phyloP scores from a whole-genome alignment of 1,284 basidiomycete species.

The Tilletiaria anomala region DNA sequence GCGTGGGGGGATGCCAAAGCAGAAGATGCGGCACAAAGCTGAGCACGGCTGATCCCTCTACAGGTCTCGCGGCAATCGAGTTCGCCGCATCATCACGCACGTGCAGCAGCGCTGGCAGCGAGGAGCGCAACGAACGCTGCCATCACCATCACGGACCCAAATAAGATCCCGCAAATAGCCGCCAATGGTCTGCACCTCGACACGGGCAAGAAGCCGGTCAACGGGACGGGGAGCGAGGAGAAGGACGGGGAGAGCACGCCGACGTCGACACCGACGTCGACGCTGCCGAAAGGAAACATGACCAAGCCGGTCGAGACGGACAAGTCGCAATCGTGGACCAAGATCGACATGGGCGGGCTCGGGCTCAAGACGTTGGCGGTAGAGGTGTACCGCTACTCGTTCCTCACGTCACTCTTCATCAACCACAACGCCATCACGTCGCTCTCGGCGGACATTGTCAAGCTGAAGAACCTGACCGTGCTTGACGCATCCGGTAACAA shows the following conservation, averaged over 20 bases:
- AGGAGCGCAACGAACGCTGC: constrained; percentile 44
- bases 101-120: constrained; percentile 47
- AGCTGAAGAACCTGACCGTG: constrained; percentile 70
- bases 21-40: too few species aligned
- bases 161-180: constrained; percentile 35
- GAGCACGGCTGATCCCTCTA: too few species aligned
- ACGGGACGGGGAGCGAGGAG: neutral
- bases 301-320: constrained; percentile 2
- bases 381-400: constrained; percentile 73
- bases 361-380: constrained; percentile 77
- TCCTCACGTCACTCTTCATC: constrained; percentile 87
- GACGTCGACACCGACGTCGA: neutral
- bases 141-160: constrained; percentile 42
- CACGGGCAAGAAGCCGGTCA: too few species aligned
- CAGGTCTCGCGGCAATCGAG: constrained; percentile 45
- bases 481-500: constrained; percentile 87
- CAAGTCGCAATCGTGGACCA: constrained; percentile 53
- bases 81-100: constrained; percentile 48
- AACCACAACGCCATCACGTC: constrained; percentile 80
- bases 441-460: constrained; percentile 70
- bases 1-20: too few species aligned
- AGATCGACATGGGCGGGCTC: constrained; percentile 91
- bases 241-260: constrained; percentile 2
- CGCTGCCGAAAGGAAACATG: neutral
- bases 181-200: too few species aligned